A percentile compares a stretch with the other conserved stretches of the same genome.
phyloP scores from a whole-genome alignment of 1,284 basidiomycete species.

The Sanghuangporus sanghuang region DNA sequence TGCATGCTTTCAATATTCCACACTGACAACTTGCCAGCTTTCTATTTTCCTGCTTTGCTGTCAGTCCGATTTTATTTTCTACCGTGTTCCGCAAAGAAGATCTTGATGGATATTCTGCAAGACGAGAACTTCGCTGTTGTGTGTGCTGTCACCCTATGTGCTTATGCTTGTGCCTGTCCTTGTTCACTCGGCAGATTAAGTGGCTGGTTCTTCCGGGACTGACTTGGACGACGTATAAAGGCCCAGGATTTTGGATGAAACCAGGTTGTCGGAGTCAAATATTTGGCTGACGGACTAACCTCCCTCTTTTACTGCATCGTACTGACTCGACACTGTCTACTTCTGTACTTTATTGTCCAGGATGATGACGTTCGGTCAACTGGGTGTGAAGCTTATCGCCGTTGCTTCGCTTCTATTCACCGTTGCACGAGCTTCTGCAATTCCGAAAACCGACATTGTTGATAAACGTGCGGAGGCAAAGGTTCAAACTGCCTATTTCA shows the following conservation, averaged over 20 bases:
- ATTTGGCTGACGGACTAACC: not conserved
- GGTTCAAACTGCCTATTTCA: slow-evolving; percentile 59
- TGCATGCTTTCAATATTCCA: not conserved
- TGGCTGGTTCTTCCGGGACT: not conserved
- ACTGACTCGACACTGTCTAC: not conserved
- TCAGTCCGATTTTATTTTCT: not conserved
- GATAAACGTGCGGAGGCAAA: slow-evolving; percentile 46
- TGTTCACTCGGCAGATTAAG: not conserved
- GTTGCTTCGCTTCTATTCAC: slow-evolving; percentile 1
- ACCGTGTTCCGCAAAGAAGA: not conserved
- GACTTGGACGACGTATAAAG: not conserved
- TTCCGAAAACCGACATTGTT: slow-evolving; percentile 32
- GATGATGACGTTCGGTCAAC: not conserved
- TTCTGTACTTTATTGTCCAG: not conserved
- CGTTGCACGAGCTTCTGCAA: not conserved
- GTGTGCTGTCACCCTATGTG: not conserved
- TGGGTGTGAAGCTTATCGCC: not conserved
- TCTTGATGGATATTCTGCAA: not conserved
- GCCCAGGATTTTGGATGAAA: not conserved
- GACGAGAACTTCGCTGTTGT: not conserved
- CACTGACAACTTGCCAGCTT: not conserved
- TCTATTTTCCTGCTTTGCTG: not conserved
- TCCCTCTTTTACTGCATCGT: not conserved
- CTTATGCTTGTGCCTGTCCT: not conserved
- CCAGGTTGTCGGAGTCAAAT: not conserved